phyloP scores from a whole-genome alignment of 2,329 filamentous ascomycete species.

The Cladosporium halotolerans region DNA sequence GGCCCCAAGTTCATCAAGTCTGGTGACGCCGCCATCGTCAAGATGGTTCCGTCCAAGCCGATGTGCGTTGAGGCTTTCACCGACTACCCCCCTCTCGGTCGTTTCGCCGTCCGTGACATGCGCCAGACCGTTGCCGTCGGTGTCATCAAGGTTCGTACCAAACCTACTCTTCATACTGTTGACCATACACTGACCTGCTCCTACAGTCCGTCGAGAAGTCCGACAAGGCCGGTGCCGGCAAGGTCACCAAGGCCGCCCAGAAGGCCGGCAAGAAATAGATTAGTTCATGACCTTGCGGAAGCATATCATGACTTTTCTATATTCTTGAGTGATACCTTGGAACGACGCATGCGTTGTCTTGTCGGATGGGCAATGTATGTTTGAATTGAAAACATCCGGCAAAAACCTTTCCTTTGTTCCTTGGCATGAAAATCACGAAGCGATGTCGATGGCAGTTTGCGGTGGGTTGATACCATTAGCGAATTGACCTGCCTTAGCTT shows the following conservation, averaged over 20 bases:
- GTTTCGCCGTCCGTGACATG: constrained; percentile 99
- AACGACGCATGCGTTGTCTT: constrained; percentile 15
- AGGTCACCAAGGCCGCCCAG: constrained; percentile 44
- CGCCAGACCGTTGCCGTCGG: constrained; percentile 76
- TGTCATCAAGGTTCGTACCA: constrained; percentile 89
- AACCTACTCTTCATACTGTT: constrained; percentile 12
- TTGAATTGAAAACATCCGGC: constrained; percentile 16
- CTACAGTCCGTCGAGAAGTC: constrained; percentile 35
- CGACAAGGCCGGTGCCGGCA: constrained; percentile 43
- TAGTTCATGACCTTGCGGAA: constrained; percentile 6
- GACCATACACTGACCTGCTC: constrained; percentile 14
- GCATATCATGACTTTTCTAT: constrained; percentile 11
- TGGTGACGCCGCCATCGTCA: constrained; percentile 99
- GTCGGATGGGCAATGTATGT: constrained; percentile 20
- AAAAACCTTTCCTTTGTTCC: constrained; percentile 25
- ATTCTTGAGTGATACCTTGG: constrained; percentile 14
- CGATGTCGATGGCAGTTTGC: constrained; percentile 25
- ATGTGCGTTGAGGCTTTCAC: constrained; percentile 99
- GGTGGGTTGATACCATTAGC: constrained; percentile 17
- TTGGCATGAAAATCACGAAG: constrained; percentile 28
- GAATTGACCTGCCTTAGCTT: constrained; percentile 26
- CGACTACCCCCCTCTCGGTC: constrained; percentile 97
- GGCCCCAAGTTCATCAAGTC: constrained; percentile 99
- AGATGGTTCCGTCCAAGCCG: constrained; percentile 99
- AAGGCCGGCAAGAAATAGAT: constrained; percentile 36